Evolutionary conservation across 176 grass and related monocot genomes (phyloP), one percentile per base, ranked within the genome.

Genomic region (Rhynchospora tenuis): DNA sequence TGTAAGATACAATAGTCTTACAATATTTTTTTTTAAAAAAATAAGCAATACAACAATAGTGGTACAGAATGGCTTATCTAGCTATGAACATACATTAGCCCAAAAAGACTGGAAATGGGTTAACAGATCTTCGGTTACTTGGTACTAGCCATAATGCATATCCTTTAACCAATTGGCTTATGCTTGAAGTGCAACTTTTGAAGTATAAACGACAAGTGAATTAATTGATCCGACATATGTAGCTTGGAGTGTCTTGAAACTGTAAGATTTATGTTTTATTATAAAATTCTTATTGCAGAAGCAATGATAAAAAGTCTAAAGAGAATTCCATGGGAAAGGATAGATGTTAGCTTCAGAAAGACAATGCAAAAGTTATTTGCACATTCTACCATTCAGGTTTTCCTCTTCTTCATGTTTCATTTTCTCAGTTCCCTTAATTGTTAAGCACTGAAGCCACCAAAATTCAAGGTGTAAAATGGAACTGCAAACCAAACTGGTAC

Each of bases 301-400:
- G 86, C 86, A 59, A 98, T 95, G 89, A 92, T 93, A 67, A 91
- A 86, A 86, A 76, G 86, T 84, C 83, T 98, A 46, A 93, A 95
- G 63, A 91, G 93, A 90, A 78, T 92, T 89, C 83, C 89, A 12
- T 95, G 92, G 92, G 93, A 95, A 93, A 95, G 96, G 74, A 84
- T 98, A 73, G 90, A 95, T 84, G 91, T 98, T 82, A 93, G 96
- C 86, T 98, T 98, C 86, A 88, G 83, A 56, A 95, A 90, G 88
- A 93, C 89, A 42, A 86, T 50, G 81, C 96, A 95, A 77, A 93
- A 73, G 69, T 27, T 98, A 90, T 91, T 98, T 31, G 95, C 95
- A 68, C 95, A 98, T 63, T 93, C 87, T 87, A 93, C 95, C 9
- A 98, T 98, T 86, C 92, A 95, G 95, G 95, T 95, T 88, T 83